A percentile compares a stretch with the other conserved stretches of the same genome.
Evolutionary conservation across 2,329 filamentous ascomycete genomes (phyloP).

Genomic region (Parastagonospora avenae): DNA sequence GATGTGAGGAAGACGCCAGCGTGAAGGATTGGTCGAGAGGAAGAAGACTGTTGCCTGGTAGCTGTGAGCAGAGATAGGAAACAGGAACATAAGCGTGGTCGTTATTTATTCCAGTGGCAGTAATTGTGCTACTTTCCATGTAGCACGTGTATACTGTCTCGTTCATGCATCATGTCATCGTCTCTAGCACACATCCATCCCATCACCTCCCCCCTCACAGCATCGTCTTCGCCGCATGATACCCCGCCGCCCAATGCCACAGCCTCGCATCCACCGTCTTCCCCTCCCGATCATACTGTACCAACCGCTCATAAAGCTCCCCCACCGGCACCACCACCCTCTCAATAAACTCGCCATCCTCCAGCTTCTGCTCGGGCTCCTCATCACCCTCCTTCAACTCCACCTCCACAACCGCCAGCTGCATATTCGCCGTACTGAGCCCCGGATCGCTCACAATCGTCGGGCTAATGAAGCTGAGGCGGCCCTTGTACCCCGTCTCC

Average conservation of each 20-base stretch:
- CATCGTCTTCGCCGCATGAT: conserved; percentile 54
- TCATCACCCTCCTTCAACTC: conserved; percentile 55
- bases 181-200: too few species aligned
- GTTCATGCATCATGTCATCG: neutral
- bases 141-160: too few species aligned
- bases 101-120: too few species aligned
- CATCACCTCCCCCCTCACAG: neutral
- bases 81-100: too few species aligned
- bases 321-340: conserved; percentile 62
- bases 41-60: too few species aligned
- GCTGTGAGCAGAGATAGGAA: too few species aligned
- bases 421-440: conserved; percentile 65
- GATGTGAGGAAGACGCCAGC: conserved; percentile 31
- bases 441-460: conserved; percentile 71
- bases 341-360: conserved; percentile 67
- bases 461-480: conserved; percentile 59
- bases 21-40: conserved; percentile 1
- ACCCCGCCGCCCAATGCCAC: conserved; percentile 65
- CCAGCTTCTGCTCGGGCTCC: conserved; percentile 62
- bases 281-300: conserved; percentile 52
- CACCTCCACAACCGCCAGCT: conserved; percentile 65
- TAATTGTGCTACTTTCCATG: too few species aligned
- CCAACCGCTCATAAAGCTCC: conserved; percentile 62
- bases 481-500: conserved; percentile 67
- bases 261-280: conserved; percentile 63